Base-by-base conservation (phyloP, 768 basidiomycete species). In the Serendipita sp. region DNA sequence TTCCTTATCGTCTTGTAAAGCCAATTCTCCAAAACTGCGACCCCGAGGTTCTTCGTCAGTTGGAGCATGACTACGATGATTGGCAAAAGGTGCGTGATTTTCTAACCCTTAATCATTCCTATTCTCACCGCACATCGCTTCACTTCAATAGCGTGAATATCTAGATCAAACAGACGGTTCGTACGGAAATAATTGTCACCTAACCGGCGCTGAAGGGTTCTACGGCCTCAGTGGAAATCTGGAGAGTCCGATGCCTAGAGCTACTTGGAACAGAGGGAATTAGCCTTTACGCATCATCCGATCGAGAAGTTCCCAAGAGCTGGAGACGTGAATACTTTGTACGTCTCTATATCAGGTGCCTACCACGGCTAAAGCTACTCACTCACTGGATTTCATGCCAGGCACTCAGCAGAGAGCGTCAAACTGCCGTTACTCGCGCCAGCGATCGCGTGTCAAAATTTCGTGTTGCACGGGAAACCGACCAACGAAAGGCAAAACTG, bases 1-100 rank as follows among this genome's bases (percentile, higher is more conserved):
- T 88, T 69, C 81, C 81, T 65, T 86, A 82, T 72, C 76, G 79
- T 48, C 77, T 90, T 62, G 80, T 86, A 67, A 81, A 80, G 70
- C 90, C 89, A 48, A 83, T 92, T 48, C 77, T 92, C 66, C 83
- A 86, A 70, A 80, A 80, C 69, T 90, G 88, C 74, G 79, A 79
- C 65, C 79, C 83, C 67, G 86, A 89, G 66, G 84, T 85, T 67
- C 80, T 92, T 30, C 75, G 80, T 65, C 77, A 81, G 67, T 73
- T 92, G 67, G 89, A 92, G 74, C 76, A 81, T 68, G 76, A 80
- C 58, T 85, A 34, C 18, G 37, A 32, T 34, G 56, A 60, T 10
- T 60, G 56, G 56, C 56, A 60, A 38, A n/a, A n/a, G 28, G 56
- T 60, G 16, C 37, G 56, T 53, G 10, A 18, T 8, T 32, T 32